A percentile compares a stretch with the other conserved stretches of the same genome.
Evolutionary conservation across 108 stramenopile genomes (phyloP).

Genomic region (Licmophora abbreviata): DNA sequence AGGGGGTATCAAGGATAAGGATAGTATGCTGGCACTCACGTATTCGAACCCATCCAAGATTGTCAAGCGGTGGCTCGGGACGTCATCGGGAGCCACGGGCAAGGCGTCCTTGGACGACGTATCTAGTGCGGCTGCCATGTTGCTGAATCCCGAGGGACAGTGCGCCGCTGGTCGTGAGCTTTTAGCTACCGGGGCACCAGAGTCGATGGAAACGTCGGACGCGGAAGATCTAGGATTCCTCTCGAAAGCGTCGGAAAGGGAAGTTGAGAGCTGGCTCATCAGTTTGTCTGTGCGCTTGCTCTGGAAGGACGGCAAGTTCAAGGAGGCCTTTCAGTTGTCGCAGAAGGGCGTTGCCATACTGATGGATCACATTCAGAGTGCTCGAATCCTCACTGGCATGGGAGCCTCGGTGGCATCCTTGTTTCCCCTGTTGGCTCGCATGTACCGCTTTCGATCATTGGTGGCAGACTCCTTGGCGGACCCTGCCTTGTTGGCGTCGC

Average conservation of each 20-base stretch:
- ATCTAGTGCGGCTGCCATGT: constrained; percentile 24
- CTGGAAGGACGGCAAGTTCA: constrained; percentile 41
- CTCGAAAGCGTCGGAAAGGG: constrained; percentile 26
- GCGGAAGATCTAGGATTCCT: constrained; percentile 26
- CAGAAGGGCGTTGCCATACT: constrained; percentile 42
- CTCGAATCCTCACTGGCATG: constrained; percentile 17
- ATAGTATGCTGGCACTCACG: constrained; percentile 20
- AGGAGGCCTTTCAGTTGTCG: constrained; percentile 33
- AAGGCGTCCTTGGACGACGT: constrained; percentile 43
- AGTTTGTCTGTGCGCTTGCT: constrained; percentile 53
- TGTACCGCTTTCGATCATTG: constrained; percentile 72
- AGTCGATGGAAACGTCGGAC: constrained; percentile 7
- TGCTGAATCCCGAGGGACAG: constrained; percentile 45
- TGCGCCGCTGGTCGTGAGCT: constrained; percentile 37
- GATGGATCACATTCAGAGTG: constrained; percentile 37
- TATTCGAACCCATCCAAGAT: constrained; percentile 60
- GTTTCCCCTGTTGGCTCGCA: constrained; percentile 65
- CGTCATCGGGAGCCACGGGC: constrained; percentile 56
- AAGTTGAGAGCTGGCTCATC: constrained; percentile 68
- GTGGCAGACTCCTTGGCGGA: constrained; percentile 35
- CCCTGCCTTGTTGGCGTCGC: constrained; percentile 15
- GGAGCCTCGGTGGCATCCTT: constrained; percentile 38
- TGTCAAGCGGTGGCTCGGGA: constrained; percentile 75
- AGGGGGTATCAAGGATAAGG: constrained; percentile 22
- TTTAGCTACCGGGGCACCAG: constrained; percentile 4